These are phyloP conservation scores for Radiomyces spectabilis DNA, from an alignment of 192 early-diverging fungal genomes.

Conservation along the genomic window DNA sequence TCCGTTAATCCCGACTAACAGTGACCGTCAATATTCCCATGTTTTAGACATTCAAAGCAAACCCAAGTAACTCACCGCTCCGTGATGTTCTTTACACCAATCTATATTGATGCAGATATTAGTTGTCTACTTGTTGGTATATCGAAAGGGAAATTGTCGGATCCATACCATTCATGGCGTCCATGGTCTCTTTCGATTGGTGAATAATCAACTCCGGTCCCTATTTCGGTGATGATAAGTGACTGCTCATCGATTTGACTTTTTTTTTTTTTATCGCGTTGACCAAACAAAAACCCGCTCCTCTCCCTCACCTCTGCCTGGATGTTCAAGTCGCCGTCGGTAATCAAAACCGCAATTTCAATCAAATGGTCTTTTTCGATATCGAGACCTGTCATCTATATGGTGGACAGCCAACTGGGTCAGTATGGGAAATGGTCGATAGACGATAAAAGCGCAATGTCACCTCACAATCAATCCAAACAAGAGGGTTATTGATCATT, in stretches of 20 bases:
- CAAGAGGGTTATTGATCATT: conserved; percentile 48
- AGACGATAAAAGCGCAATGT: not conserved
- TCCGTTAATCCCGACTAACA: conserved; percentile 78
- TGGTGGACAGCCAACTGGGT: not conserved
- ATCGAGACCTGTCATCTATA: conserved; percentile 73
- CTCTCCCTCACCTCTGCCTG: conserved; percentile 62
- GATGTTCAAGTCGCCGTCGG: conserved; percentile 80
- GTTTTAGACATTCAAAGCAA: no score
- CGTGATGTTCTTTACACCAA: conserved; percentile 87
- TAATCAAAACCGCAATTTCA: conserved; percentile 85
- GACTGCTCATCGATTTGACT: no score
- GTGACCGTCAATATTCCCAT: no score
- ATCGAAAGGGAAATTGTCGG: not conserved
- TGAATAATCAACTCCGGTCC: conserved; percentile 67
- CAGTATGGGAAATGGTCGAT: not conserved
- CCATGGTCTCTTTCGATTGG: conserved; percentile 67
- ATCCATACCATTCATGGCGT: conserved; percentile 62
- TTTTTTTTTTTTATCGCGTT: no score
- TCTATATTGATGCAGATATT: conserved; percentile 23
- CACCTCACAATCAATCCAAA: conserved; percentile 83
- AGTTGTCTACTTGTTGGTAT: not conserved
- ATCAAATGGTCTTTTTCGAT: conserved; percentile 70
- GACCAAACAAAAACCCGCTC: no score
- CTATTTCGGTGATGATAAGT: conserved; percentile 19
- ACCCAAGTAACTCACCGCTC: conserved; percentile 58